These are phyloP conservation scores for Chenopodium suecicum DNA, from an alignment of 148 eudicot genomes.

Conservation along the genomic window DNA sequence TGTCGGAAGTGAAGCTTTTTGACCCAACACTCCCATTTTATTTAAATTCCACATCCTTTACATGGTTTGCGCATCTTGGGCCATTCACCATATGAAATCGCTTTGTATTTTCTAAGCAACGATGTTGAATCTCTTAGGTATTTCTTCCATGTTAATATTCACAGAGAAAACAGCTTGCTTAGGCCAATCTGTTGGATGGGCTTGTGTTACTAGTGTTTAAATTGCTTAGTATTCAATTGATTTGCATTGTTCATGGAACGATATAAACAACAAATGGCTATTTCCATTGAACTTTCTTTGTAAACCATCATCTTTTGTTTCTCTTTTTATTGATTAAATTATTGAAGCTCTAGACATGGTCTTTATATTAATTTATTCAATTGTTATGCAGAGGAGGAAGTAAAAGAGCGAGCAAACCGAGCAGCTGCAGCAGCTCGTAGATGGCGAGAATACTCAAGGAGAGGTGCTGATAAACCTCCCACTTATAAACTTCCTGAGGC, in stretches of 20 bases:
- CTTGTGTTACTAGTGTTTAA: too few species aligned
- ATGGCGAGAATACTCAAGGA: conserved; percentile 94
- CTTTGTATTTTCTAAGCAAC: neutral
- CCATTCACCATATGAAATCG: neutral
- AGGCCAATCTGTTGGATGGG: neutral
- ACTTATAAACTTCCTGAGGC: conserved; percentile 80
- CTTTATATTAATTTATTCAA: too few species aligned
- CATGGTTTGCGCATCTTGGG: neutral
- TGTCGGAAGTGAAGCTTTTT: neutral
- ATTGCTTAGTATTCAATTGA: neutral
- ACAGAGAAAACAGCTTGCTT: neutral
- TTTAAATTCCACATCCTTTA: neutral
- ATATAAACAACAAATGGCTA: neutral
- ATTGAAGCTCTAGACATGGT: too few species aligned
- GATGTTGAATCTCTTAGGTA: neutral
- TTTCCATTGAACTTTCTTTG: neutral
- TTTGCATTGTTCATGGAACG: neutral
- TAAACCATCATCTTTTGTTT: neutral
- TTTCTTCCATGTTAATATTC: neutral
- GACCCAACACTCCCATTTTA: neutral
- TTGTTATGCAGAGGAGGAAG: conserved; percentile 65
- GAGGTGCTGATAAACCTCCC: conserved; percentile 77
- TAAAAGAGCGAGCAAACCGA: conserved; percentile 66
- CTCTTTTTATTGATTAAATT: neutral
- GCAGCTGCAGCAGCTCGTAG: conserved; percentile 97